Percentiles rank a stretch among this genome's conserved stretches.
Evolutionary conservation across 345 rosid genomes (phyloP).

Genomic region (Bruguiera sexangula): DNA sequence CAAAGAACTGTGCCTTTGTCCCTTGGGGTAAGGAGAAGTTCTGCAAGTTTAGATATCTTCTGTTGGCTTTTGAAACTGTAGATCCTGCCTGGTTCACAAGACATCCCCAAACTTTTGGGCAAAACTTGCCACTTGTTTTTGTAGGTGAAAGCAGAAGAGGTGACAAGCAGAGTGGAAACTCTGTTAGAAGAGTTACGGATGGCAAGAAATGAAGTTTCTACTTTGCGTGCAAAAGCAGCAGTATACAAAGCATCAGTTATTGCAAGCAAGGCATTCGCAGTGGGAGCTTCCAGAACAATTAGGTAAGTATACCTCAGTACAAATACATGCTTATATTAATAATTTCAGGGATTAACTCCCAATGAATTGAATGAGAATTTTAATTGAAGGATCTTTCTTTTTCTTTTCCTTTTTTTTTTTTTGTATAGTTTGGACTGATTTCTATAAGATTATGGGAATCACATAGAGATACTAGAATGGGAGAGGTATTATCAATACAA

Average conservation of each 20-base stretch:
- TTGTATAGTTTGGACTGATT: not conserved
- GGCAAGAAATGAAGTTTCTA: conserved; percentile 66
- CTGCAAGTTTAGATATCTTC: too few relatives aligned
- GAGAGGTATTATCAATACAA: not conserved
- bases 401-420: not conserved
- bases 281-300: conserved; percentile 56
- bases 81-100: not conserved
- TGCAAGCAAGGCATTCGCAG: conserved; percentile 54
- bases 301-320: conserved; percentile 34
- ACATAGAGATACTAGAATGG: not conserved
- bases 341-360: conserved; percentile 2
- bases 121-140: conserved; percentile 16
- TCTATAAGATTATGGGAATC: not conserved
- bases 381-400: not conserved
- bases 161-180: conserved; percentile 70
- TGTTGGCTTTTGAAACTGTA: not conserved
- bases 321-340: not conserved
- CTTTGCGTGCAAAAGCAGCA: conserved; percentile 73
- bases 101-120: conserved; percentile 2
- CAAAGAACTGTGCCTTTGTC: too few relatives aligned
- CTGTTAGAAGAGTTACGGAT: conserved; percentile 69
- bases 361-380: not conserved
- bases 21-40: too few relatives aligned
- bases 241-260: conserved; percentile 66
- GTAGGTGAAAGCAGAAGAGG: conserved; percentile 94